Percentiles rank a stretch among this genome's conserved stretches.
These are phyloP conservation scores for Ceratocystis smalleyi DNA, from an alignment of 2,329 filamentous ascomycete species.

Conservation along the genomic window DNA sequence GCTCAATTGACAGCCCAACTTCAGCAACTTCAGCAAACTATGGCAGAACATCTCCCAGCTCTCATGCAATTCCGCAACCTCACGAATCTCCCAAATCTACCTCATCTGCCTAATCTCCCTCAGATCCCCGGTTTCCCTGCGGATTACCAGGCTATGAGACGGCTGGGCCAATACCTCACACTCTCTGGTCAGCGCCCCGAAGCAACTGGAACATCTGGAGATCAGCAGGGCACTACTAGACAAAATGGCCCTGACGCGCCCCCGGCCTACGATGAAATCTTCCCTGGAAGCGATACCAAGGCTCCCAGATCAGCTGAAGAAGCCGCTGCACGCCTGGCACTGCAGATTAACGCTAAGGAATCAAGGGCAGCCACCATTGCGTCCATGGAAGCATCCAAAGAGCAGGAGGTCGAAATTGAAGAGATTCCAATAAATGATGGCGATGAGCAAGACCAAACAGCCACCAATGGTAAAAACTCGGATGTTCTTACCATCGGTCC, in stretches of 20 bases:
- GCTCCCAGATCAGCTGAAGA: constrained; percentile 37
- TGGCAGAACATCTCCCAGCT: constrained; percentile 36
- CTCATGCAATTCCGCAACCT: constrained; percentile 44
- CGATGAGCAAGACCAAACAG: background rate
- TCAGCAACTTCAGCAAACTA: constrained; percentile 59
- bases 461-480: constrained; percentile 22
- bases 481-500: constrained; percentile 42
- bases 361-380: constrained; percentile 32
- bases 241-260: constrained; percentile 32
- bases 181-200: constrained; percentile 47
- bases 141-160: constrained; percentile 59
- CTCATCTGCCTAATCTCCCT: constrained; percentile 34
- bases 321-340: constrained; percentile 30
- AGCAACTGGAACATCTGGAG: constrained; percentile 26
- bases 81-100: constrained; percentile 37
- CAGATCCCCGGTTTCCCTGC: constrained; percentile 48
- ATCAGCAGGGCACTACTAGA: background rate
- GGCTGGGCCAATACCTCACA: constrained; percentile 48
- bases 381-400: background rate
- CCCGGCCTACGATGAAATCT: constrained; percentile 68
- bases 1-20: constrained; percentile 60
- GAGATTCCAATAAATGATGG: constrained; percentile 37
- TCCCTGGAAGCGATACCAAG: constrained; percentile 35
- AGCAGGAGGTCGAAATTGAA: constrained; percentile 22
- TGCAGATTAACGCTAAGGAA: constrained; percentile 12